Base-by-base conservation (phyloP, 192 early-diverging fungal genomes). In the Podila epigama region DNA sequence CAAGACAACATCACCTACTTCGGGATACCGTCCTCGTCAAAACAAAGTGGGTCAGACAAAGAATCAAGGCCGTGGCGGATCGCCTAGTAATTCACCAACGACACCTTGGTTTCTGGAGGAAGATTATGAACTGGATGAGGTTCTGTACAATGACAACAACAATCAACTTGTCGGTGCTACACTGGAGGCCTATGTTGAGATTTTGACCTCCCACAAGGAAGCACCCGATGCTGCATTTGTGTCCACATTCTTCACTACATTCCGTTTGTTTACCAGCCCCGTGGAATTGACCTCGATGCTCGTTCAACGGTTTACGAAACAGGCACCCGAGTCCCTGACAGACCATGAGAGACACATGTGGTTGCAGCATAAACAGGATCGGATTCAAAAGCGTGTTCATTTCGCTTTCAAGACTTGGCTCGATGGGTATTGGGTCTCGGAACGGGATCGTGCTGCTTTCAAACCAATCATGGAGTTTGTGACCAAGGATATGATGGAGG, bases 331-430 rank as follows among this genome's bases (percentile, higher is more conserved):
- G 0, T 81, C 65, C 2, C 39, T 95, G 27, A 82, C 68, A 10
- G 73, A 79, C 4, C 66, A 67, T 1, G 91, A 96, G 33, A 41
- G 75, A 5, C 66, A 81, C 10, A 50, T 82, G 9, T 96, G 94
- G 92, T 62, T 71, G 22, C 65, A 68, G n/a, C 66, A 77, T n/a
- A 77, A 77, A 27, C 65, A 77, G 18, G 73, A 77, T 20, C 73
- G 73, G 29, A 22, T 77, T 37, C 73, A 77, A 27, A 77, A 77
- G 51, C 67, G 73, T 4, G 93, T 96, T 2, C 92, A 90, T 66
- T 87, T 89, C 60, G 87, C 92, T 0, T 82, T 97, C 67, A 95
- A 93, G 63, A 82, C 72, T 25, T 98, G 97, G 97, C 75, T 94
- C 37, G 93, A 94, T 32, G 70, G 54, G 18, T 93, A 94, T 68